Evolutionary conservation across 139 green algal genomes (phyloP), one percentile per base, ranked within the genome.

Genomic region (Pseudopediastrum boryanum): DNA sequence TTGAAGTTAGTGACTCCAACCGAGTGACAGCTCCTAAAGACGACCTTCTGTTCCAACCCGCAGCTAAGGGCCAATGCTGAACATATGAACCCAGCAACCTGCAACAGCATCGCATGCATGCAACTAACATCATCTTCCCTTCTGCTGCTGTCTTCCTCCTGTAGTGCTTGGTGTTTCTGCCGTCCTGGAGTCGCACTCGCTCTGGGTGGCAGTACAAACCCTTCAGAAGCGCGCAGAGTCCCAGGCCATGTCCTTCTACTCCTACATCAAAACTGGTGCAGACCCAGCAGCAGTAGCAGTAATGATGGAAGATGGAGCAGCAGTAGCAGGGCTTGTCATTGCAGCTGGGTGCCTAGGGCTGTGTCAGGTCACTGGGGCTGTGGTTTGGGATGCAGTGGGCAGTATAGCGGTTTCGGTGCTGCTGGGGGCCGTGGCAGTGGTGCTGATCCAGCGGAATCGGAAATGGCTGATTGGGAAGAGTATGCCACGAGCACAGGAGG

Each of bases 241-340:
- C 7, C 71, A 77, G n/a, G 83, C 85, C 56, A 88, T 94, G 76
- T 61, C 61, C 4, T 51, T 96, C 27, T 61, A 83, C 70, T 38
- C 86, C 10, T 97, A 94, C 77, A 64, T 97, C 23, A 80, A 69
- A 38, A 85, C 83, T 13, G 91, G 91, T 1, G 62, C 75, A 44
- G 95, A 98, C 85, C 95, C 95, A 31, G 96, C 95, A 56, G 91
- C 91, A 25, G 87, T 95, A 54, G 93, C 93, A 5, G 92, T 98
- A 36, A 83, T 98, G 86, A 78, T 94, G 83, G 95, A 98, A 82
- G 95, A 98, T 52, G 86, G 85, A n/a, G 93, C 86, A 42, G 93
- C 93, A 35, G 93, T 80, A 3, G 73, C 73, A 3, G 93, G 93
- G 6, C 86, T 96, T 8, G 33, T 88, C 43, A 87, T 96, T 48